Evolutionary conservation across 202 grass and related monocot genomes (phyloP).

Genomic region (Zoysia matrella): DNA sequence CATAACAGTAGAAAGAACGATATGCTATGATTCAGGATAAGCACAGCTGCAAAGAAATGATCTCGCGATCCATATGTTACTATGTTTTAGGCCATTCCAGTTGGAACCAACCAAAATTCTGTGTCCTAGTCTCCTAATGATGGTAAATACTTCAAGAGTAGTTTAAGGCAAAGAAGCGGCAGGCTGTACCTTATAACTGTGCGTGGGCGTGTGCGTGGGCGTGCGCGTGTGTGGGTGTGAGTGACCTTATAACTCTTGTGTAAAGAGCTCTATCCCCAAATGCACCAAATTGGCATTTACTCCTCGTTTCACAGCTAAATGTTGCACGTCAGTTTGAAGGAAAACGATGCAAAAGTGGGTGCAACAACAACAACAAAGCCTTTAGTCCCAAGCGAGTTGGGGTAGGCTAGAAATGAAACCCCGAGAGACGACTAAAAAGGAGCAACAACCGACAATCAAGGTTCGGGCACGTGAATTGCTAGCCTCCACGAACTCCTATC

Average conservation of each 20-base stretch:
- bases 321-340: slow-evolving; percentile 3
- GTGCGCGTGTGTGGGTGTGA: too few species aligned
- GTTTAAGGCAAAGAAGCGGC: neutral
- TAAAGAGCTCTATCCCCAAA: neutral
- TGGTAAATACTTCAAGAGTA: neutral
- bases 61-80: neutral
- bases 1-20: neutral
- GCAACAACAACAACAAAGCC: too few species aligned
- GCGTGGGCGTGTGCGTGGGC: too few species aligned
- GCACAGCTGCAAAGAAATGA: neutral
- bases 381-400: too few species aligned
- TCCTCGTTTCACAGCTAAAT: neutral
- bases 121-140: neutral
- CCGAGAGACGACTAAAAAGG: too few species aligned
- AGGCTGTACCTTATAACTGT: neutral
- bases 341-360: neutral
- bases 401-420: too few species aligned
- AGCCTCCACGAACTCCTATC: too few species aligned
- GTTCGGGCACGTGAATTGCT: too few species aligned
- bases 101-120: neutral
- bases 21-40: neutral
- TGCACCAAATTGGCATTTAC: neutral
- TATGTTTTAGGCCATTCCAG: neutral
- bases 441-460: too few species aligned
- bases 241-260: neutral